Base-by-base conservation (phyloP, 495 filamentous ascomycete genomes). In the Entonaema liquescens region DNA sequence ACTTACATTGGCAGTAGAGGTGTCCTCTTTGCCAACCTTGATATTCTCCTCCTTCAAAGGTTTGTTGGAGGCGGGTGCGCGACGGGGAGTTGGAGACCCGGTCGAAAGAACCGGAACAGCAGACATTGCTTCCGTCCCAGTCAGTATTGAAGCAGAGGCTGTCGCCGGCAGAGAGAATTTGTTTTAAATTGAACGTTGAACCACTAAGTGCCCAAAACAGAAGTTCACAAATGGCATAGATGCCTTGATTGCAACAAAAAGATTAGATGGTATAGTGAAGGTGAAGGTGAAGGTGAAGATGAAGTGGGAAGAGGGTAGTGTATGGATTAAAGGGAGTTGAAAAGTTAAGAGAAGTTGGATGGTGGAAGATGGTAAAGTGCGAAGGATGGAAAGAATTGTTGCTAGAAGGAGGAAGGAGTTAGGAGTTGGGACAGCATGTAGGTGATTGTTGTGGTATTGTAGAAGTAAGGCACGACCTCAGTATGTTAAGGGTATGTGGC, bases 41-140 rank as follows among this genome's bases (percentile, higher is more conserved):
- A 74, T 56, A 62, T 85, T 86, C 73, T 86, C 81, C 65, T 83
- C 82, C 65, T 79, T 80, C 13, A 79, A 77, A 58, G 61, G 57
- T 56, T 65, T 80, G 63, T 79, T 78, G 64, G 76, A 68, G 23
- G 73, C 65, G 25, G 71, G 69, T 7, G 75, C 70, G 8, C 82
- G 82, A 65, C 83, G 81, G 59, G 79, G 76, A 55, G 70, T 74
- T 28, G 86, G 84, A 49, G 86, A 88, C 38, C 83, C 85, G 26
- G 80, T 82, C 15, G 83, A 82, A 29, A 77, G 69, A 21, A 78
- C 80, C 23, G 75, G 65, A 19, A 77, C 59, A 26, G 76, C 61
- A 68, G 86, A 84, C 86, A 87, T 88, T 54, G 52, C 73, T 73
- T 62, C 55, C 55, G 29, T 71, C 40, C 21, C 26, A 44, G 57